Percentiles rank a stretch among this genome's conserved stretches.
Evolutionary conservation across 2,329 filamentous ascomycete genomes (phyloP).

Genomic region (Phyllosticta citrichinensis): DNA sequence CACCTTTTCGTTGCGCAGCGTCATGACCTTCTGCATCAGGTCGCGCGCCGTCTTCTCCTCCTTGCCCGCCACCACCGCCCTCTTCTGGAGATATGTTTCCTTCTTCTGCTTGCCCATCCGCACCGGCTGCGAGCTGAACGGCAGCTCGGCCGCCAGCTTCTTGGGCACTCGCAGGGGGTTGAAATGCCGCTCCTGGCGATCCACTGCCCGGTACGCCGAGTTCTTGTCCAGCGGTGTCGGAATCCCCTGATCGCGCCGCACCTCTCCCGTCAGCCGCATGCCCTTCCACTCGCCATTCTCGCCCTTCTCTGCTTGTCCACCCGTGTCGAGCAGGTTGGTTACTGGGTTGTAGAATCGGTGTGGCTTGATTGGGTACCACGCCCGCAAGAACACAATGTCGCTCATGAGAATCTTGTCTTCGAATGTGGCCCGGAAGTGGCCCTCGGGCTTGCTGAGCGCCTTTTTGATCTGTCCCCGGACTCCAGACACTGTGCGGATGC

Average conservation of each 20-base stretch:
- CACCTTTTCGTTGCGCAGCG: slow-evolving; percentile 80
- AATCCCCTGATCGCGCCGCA: slow-evolving; percentile 66
- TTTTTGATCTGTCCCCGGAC: slow-evolving; percentile 96
- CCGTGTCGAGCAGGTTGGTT: slow-evolving; percentile 69
- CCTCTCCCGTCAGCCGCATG: slow-evolving; percentile 90
- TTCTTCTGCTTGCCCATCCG: slow-evolving; percentile 70
- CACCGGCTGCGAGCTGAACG: slow-evolving; percentile 85
- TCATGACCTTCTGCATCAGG: slow-evolving; percentile 86
- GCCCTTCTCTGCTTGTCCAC: slow-evolving; percentile 18
- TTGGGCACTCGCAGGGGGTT: slow-evolving; percentile 63
- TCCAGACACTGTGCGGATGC: slow-evolving; percentile 91
- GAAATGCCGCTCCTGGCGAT: slow-evolving; percentile 40
- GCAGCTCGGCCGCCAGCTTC: slow-evolving; percentile 70
- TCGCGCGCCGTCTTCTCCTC: slow-evolving; percentile 86
- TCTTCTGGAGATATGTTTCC: slow-evolving; percentile 87
- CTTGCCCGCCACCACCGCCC: slow-evolving; percentile 66
- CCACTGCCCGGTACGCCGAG: slow-evolving; percentile 65
- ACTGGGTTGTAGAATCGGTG: slow-evolving; percentile 96
- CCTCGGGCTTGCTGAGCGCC: slow-evolving; percentile 84
- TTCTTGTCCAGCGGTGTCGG: slow-evolving; percentile 73
- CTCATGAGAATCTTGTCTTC: slow-evolving; percentile 97
- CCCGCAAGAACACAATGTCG: slow-evolving; percentile 90
- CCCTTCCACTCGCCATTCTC: slow-evolving; percentile 56
- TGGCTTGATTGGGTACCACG: slow-evolving; percentile 94
- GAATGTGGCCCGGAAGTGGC: slow-evolving; percentile 92